Evolutionary conservation across 2,329 filamentous ascomycete genomes (phyloP).

Genomic region (Xylariaceae sp.): DNA sequence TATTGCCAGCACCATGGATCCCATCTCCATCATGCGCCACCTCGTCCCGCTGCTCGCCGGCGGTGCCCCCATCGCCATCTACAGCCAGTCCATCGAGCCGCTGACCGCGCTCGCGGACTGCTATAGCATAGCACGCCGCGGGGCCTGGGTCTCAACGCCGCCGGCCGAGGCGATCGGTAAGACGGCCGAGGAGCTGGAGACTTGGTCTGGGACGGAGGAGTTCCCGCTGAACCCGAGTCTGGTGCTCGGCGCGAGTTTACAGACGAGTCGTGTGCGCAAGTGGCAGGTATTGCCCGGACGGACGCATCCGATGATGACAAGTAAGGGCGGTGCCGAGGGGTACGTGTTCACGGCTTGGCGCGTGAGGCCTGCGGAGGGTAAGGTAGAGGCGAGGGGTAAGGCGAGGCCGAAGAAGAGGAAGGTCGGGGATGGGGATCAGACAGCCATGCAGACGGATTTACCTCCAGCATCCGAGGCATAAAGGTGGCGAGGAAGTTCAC

Average conservation of each 20-base stretch:
- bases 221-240: slow-evolving; percentile 87
- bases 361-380: slow-evolving; percentile 74
- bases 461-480: no score
- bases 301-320: slow-evolving; percentile 93
- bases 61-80: slow-evolving; percentile 80
- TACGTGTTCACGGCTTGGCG: slow-evolving; percentile 82
- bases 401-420: slow-evolving; percentile 65
- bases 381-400: slow-evolving; percentile 78
- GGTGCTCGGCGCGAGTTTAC: slow-evolving; percentile 72
- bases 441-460: no score
- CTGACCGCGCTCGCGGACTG: slow-evolving; percentile 74
- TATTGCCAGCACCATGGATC: slow-evolving; percentile 78
- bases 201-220: slow-evolving; percentile 61
- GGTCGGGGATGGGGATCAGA: slow-evolving; percentile 12
- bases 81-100: slow-evolving; percentile 76
- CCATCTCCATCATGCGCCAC: slow-evolving; percentile 68
- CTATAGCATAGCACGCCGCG: slow-evolving; percentile 75
- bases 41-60: slow-evolving; percentile 76
- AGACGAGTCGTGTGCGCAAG: slow-evolving; percentile 70
- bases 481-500: no score
- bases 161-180: slow-evolving; percentile 42
- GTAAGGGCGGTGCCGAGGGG: slow-evolving; percentile 80
- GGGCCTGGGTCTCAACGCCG: slow-evolving; percentile 62
- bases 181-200: slow-evolving; percentile 46
- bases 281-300: slow-evolving; percentile 92